A percentile compares a stretch with the other conserved stretches of the same genome.
Conservation (phyloP, 2,329 filamentous ascomycete genomes). For the Sclerotinia sclerotiorum region DNA sequence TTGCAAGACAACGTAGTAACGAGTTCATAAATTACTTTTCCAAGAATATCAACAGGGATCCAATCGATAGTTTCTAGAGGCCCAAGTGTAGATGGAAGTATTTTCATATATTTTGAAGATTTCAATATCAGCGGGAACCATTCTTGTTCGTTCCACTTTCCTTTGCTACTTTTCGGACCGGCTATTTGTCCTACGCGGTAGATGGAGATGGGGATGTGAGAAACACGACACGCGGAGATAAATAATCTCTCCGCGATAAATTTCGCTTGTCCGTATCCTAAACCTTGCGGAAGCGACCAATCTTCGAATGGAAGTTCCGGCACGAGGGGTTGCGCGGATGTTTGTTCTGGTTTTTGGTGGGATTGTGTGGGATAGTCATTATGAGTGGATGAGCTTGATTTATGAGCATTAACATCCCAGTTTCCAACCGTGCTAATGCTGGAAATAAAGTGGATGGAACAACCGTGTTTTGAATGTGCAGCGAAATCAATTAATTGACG, state of each 20-base stretch:
- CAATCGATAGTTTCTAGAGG: constrained; percentile 30
- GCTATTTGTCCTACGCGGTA: constrained; percentile 51
- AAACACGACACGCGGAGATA: constrained; percentile 42
- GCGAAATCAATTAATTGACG: constrained; percentile 18
- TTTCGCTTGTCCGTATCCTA: constrained; percentile 36
- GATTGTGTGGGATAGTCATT: background rate
- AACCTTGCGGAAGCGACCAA: constrained; percentile 1
- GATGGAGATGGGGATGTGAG: constrained; percentile 44
- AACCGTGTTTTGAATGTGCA: constrained; percentile 7
- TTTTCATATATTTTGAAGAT: constrained; percentile 1
- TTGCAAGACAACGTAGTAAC: background rate
- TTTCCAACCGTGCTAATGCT: constrained; percentile 30
- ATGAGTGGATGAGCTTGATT: background rate
- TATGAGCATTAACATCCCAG: background rate
- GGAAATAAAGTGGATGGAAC: constrained; percentile 34
- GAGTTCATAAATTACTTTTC: constrained; percentile 6
- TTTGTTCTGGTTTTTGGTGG: background rate
- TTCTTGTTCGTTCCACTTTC: constrained; percentile 16
- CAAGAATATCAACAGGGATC: background rate
- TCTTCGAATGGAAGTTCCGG: constrained; percentile 43
- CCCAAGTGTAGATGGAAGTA: background rate
- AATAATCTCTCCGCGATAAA: constrained; percentile 43
- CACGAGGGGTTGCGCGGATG: constrained; percentile 31
- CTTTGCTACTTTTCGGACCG: constrained; percentile 33
- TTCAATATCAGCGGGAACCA: constrained; percentile 8